Conservation (phyloP, 1,284 basidiomycete genomes). For the Leccinum pseudoinsigne region DNA sequence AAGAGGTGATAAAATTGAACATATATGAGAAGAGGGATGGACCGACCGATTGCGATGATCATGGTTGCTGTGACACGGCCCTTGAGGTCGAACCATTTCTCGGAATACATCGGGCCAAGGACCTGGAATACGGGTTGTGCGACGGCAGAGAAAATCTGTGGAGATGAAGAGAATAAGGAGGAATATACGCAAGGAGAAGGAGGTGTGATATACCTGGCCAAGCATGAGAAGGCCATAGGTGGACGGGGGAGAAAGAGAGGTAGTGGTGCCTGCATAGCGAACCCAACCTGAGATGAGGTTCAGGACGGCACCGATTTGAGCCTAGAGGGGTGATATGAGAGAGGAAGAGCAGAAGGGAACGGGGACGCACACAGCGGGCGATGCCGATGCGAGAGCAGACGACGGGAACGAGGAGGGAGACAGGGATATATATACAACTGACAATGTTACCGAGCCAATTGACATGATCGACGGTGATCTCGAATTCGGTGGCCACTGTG, state of each 20-base stretch:
- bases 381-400: constrained; percentile 61
- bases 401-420: constrained; percentile 55
- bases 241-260: constrained; percentile 51
- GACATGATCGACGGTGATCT: constrained; percentile 61
- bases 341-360: neutral
- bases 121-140: constrained; percentile 73
- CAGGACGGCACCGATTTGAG: constrained; percentile 54
- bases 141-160: constrained; percentile 42
- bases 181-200: constrained; percentile 44
- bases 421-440: constrained; percentile 59
- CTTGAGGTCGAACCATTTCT: constrained; percentile 75
- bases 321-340: constrained; percentile 14
- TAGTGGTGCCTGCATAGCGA: constrained; percentile 67
- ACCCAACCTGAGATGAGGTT: constrained; percentile 71
- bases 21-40: neutral
- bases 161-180: constrained; percentile 13
- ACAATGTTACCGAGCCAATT: constrained; percentile 79
- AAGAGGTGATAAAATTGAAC: neutral
- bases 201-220: constrained; percentile 58
- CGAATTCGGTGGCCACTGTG: constrained; percentile 58
- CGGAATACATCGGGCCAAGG: constrained; percentile 73
- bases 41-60: constrained; percentile 66
- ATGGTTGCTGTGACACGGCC: constrained; percentile 79
- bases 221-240: constrained; percentile 63
- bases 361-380: constrained; percentile 50